phyloP scores from a whole-genome alignment of 1,284 basidiomycete genomes.

The Phylloporus sp. region DNA sequence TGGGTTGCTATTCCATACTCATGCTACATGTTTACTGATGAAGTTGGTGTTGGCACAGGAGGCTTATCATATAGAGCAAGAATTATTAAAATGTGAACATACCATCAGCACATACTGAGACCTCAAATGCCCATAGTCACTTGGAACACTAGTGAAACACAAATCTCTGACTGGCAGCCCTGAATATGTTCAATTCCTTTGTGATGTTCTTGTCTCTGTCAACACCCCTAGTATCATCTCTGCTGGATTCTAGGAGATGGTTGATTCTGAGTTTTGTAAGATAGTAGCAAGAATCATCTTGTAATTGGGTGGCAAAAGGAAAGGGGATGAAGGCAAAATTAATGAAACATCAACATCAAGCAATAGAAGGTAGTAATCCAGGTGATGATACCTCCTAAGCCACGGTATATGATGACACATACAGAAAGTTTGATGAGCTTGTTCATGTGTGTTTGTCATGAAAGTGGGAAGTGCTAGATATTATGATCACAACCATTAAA shows the following conservation, averaged over 20 bases:
- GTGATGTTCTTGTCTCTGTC: constrained; percentile 73
- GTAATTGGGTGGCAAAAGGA: constrained; percentile 76
- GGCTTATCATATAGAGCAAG: constrained; percentile 60
- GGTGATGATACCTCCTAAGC: constrained; percentile 78
- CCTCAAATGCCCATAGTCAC: constrained; percentile 85
- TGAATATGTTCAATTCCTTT: constrained; percentile 78
- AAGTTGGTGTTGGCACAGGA: constrained; percentile 2
- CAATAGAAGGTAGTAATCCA: constrained; percentile 87
- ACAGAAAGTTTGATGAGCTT: constrained; percentile 92
- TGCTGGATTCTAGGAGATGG: constrained; percentile 95
- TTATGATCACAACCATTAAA: constrained; percentile 84
- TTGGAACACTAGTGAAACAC: constrained; percentile 90
- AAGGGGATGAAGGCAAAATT: constrained; percentile 67
- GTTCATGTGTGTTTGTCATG: constrained; percentile 90
- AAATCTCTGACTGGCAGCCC: constrained; percentile 68
- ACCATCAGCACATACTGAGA: constrained; percentile 84
- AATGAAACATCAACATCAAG: constrained; percentile 84
- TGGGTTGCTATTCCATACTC: constrained; percentile 25
- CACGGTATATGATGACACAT: constrained; percentile 80
- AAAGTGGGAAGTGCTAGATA: constrained; percentile 66
- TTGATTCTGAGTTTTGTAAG: constrained; percentile 91
- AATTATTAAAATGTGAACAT: constrained; percentile 77
- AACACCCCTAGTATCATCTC: constrained; percentile 87
- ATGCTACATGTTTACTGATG: background rate
- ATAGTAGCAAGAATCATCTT: constrained; percentile 91